Evolutionary conservation across 2,329 filamentous ascomycete species (phyloP).

Genomic region (Arthrobotrys megalospora): DNA sequence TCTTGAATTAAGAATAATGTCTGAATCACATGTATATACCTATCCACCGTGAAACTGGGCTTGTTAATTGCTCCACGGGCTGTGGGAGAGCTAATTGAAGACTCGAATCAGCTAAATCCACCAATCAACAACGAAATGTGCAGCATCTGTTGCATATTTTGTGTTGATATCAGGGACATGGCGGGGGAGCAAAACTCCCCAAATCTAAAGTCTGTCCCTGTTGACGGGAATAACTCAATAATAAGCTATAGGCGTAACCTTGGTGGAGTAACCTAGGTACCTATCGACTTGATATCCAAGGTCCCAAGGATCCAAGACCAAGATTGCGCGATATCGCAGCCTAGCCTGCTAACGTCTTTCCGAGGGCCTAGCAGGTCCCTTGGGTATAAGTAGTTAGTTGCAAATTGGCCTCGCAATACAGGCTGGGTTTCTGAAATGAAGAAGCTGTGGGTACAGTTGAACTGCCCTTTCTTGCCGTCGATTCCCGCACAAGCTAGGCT

Average conservation of each 20-base stretch:
- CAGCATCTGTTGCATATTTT: constrained; percentile 3
- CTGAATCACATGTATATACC: too few relatives aligned
- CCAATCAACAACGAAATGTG: neutral
- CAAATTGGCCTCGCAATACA: constrained; percentile 2
- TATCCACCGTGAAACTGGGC: too few relatives aligned
- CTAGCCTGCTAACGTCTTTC: constrained; percentile 19
- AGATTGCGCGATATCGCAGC: constrained; percentile 59
- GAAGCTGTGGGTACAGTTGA: neutral
- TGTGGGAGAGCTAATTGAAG: too few relatives aligned
- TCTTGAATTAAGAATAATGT: too few relatives aligned
- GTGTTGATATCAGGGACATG: neutral
- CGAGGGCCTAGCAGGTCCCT: constrained; percentile 2
- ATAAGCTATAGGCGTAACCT: neutral
- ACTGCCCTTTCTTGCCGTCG: constrained; percentile 51
- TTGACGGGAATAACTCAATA: neutral
- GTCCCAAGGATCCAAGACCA: constrained; percentile 33
- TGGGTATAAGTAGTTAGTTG: constrained; percentile 8
- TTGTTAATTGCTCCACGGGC: too few relatives aligned
- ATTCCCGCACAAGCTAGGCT: constrained; percentile 35
- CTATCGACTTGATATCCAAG: constrained; percentile 26
- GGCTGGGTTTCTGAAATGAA: neutral
- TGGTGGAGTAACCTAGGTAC: constrained; percentile 1
- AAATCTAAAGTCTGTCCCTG: neutral
- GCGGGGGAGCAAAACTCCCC: neutral
- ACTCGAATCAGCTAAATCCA: too few relatives aligned